Evolutionary conservation across 768 basidiomycete genomes (phyloP), one percentile per base, ranked within the genome.

Genomic region (Agrocybe praecox): DNA sequence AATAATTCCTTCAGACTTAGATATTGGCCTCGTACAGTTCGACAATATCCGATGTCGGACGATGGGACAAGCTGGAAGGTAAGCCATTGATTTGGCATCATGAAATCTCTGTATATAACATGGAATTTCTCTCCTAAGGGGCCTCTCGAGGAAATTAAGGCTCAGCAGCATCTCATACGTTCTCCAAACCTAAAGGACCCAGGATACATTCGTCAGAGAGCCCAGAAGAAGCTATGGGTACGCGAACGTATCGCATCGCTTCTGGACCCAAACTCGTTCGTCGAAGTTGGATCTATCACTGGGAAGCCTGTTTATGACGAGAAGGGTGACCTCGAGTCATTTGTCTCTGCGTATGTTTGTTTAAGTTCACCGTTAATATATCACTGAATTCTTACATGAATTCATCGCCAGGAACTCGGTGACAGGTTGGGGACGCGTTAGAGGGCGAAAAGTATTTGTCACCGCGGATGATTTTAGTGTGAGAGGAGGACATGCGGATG

Each of bases 391-490:
- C 10, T 21, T 36, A 36, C 50, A 46, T 75, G 3, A 74, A 64
- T 23, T 43, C 21, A 48, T 34, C 0, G 26, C 14, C 57, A 77
- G 74, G 29, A 77, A 77, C 54, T 64, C 70, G 17, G 70, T 77
- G 1, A 77, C 69, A 22, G 76, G 76, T 1, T 77, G 70, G 63
- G 76, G 74, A 12, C 65, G 61, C 44, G 55, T 76, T 19, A 47
- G 68, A 48, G 65, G 65, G 1, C 71, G 72, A 17, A 75, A 70
- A 55, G 74, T 77, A 1, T 77, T 76, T 54, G 58, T 77, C 10
- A 73, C 72, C 2, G 74, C 76, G 12, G 74, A 77, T 32, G 76
- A 77, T 54, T 77, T 77, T 52, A 77, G 74, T 60, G 76, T 77
- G 14, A 65, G 76, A 53, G 76, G 76, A 3, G 76, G 76, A 19